These are phyloP conservation scores for Amanita rubescens DNA, from an alignment of 768 basidiomycete genomes.

Conservation along the genomic window DNA sequence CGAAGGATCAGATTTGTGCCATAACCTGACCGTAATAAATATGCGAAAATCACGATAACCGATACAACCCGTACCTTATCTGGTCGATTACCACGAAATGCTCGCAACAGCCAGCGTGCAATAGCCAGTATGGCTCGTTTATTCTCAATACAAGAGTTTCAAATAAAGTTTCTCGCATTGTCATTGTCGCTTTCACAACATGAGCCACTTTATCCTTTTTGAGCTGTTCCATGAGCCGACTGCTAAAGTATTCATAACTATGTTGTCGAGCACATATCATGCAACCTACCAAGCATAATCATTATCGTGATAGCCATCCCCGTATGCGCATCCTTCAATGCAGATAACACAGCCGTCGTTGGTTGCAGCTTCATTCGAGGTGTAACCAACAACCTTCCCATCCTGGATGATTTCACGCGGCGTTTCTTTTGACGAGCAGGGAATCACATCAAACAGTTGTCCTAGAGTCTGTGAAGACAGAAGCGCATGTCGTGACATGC, in stretches of 20 bases:
- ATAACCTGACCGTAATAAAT: conserved; percentile 37
- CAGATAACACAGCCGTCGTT: conserved; percentile 43
- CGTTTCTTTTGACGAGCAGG: conserved; percentile 54
- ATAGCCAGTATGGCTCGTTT: conserved; percentile 74
- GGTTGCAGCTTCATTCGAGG: conserved; percentile 2
- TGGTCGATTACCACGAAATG: conserved; percentile 70
- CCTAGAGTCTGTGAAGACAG: conserved; percentile 67
- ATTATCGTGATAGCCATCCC: conserved; percentile 37
- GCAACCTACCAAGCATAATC: conserved; percentile 49
- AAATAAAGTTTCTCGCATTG: conserved; percentile 43
- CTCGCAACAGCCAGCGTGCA: conserved; percentile 78
- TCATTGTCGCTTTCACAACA: conserved; percentile 30
- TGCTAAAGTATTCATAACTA: conserved; percentile 17
- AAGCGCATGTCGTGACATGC: conserved; percentile 61
- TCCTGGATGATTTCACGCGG: conserved; percentile 30
- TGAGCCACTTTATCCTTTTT: conserved; percentile 20
- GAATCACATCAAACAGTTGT: conserved; percentile 51
- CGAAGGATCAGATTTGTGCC: conserved; percentile 47
- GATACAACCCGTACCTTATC: conserved; percentile 44
- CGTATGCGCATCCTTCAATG: conserved; percentile 54
- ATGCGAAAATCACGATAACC: conserved; percentile 3
- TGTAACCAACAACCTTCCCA: conserved; percentile 26
- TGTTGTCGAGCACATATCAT: background rate
- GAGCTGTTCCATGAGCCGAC: conserved; percentile 39
- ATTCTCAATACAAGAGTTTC: conserved; percentile 51